Base-by-base conservation (phyloP, 768 basidiomycete genomes). In the Serpula lacrymans region DNA sequence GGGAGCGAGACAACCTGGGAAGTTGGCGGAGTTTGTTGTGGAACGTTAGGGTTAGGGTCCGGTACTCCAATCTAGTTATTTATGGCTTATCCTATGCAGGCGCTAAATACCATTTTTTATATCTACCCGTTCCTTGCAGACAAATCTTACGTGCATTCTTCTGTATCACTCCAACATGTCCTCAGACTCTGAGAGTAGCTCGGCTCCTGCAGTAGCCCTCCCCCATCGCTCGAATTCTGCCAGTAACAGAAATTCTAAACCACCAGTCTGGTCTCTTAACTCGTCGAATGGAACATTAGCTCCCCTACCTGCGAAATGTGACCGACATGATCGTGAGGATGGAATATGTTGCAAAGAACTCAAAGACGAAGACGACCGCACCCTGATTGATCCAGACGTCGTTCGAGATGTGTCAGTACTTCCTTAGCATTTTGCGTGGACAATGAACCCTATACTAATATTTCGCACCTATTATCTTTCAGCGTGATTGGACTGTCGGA, bases 401-500 rank as follows among this genome's bases (percentile, higher is more conserved):
- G 75, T 95, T 14, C 81, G 90, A 6, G 91, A 94, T 48, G 78
- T 90, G 89, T 91, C 55, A 58, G 86, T 67, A 3, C 5, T 49
- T 12, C 17, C 13, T 24, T 37, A 28, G 28, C 21, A 13, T 13
- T 31, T 14, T 8, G 38, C 33, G 25, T 27, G 23, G 32, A 46
- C 39, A n/a, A n/a, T n/a, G n/a, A n/a, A n/a, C n/a, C n/a, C n/a
- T n/a, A 30, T 14, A 5, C 42, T 39, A 2, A 26, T 22, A 18
- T 18, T 5, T 30, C 6, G n/a, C 20, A 37, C 37, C n/a, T 24
- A 35, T 32, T 13, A 23, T 38, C 52, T 24, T 30, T 10, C 54
- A 90, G 89, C 35, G 77, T 93, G 34, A 92, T 92, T 46, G 91
- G 91, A n/a, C 79, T 92, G 7, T 88, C 86, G 0, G 90, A 93